These are phyloP conservation scores for Beauveria medogensis DNA, from an alignment of 2,329 filamentous ascomycete genomes.

Conservation along the genomic window DNA sequence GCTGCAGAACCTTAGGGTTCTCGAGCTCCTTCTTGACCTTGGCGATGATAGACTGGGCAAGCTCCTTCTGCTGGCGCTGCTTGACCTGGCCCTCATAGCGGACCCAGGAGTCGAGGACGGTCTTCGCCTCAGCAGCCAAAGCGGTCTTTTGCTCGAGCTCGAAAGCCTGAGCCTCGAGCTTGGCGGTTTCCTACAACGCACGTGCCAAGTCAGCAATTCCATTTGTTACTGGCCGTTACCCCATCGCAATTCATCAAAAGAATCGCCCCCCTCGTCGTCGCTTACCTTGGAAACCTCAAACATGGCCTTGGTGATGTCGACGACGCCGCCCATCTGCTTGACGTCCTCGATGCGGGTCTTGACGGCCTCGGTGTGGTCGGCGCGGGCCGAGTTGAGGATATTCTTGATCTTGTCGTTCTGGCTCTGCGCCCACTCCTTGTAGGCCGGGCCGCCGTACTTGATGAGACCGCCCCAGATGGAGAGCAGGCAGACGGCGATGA, in stretches of 20 bases:
- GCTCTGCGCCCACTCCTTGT: conserved; percentile 83
- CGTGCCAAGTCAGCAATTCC: conserved; percentile 16
- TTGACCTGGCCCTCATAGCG: conserved; percentile 98
- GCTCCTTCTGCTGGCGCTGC: conserved; percentile 95
- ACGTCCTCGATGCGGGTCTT: conserved; percentile 91
- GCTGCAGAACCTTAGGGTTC: conserved; percentile 93
- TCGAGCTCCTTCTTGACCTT: conserved; percentile 99
- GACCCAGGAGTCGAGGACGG: conserved; percentile 95
- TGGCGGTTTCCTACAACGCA: conserved; percentile 73
- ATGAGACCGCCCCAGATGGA: conserved; percentile 87
- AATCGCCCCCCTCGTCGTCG: conserved; percentile 6
- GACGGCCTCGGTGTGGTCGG: conserved; percentile 92
- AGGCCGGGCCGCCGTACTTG: conserved; percentile 88
- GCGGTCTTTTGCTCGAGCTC: conserved; percentile 96
- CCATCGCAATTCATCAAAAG: neutral
- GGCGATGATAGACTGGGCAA: conserved; percentile 84
- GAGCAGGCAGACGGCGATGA: conserved; percentile 86
- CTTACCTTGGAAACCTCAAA: conserved; percentile 96
- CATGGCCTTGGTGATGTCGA: conserved; percentile 93
- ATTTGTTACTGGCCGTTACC: neutral
- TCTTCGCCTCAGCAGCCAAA: conserved; percentile 86
- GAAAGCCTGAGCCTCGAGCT: conserved; percentile 91
- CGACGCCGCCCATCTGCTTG: conserved; percentile 86
- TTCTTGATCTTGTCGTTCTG: conserved; percentile 89
- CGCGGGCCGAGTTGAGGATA: conserved; percentile 88